Conservation (phyloP, 129 eudicot species). For the Chrysanthemum seticuspe region DNA sequence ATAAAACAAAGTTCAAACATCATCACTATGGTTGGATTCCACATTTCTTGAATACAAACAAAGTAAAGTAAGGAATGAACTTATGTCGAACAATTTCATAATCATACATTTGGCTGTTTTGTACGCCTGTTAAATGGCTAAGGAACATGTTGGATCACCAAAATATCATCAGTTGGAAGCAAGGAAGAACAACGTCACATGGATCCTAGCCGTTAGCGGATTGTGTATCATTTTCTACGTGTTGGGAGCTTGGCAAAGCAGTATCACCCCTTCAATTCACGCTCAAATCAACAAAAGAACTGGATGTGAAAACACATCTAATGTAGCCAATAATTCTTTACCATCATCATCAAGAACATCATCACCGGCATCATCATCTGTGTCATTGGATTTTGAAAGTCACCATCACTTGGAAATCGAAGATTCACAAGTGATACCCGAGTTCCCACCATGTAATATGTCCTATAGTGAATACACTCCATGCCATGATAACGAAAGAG, state of each 20-base stretch:
- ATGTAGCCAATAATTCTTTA: conserved; percentile 1
- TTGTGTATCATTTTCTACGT: conserved; percentile 69
- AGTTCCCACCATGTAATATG: conserved; percentile 71
- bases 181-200: conserved; percentile 58
- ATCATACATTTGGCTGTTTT: background rate
- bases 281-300: conserved; percentile 42
- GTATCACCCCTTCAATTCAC: conserved; percentile 38
- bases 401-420: conserved; percentile 68
- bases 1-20: conserved; percentile 23
- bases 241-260: conserved; percentile 83
- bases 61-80: no score
- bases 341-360: conserved; percentile 28
- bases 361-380: conserved; percentile 27
- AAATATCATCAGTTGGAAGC: conserved; percentile 61
- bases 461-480: conserved; percentile 83
- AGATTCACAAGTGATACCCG: conserved; percentile 26
- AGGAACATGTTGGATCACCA: conserved; percentile 72
- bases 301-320: conserved; percentile 50
- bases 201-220: conserved; percentile 63
- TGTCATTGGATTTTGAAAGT: conserved; percentile 67
- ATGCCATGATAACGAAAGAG: conserved; percentile 66
- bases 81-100: background rate
- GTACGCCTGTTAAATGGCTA: conserved; percentile 55
- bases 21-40: conserved; percentile 14
- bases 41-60: conserved; percentile 4